These are phyloP conservation scores for Pseudozyma pruni DNA, from an alignment of 1,284 basidiomycete species.

Conservation along the genomic window DNA sequence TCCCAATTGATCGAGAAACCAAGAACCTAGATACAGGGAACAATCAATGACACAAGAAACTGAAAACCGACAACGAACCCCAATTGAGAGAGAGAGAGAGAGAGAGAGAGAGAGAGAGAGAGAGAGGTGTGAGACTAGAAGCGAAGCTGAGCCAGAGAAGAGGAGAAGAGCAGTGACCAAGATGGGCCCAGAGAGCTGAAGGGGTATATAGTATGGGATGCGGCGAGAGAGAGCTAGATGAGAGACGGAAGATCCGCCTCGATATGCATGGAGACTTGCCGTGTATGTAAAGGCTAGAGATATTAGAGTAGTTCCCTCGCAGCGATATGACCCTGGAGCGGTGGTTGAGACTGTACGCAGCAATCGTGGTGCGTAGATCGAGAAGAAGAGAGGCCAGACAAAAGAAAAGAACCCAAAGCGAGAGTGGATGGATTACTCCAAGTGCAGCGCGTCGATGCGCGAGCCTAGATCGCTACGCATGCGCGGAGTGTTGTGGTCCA, in stretches of 20 bases:
- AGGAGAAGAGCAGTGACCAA: slow-evolving; percentile 2
- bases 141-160: too few species aligned
- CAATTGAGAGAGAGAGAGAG: slow-evolving; percentile 5
- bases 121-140: too few species aligned
- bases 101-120: neutral
- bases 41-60: slow-evolving; percentile 7
- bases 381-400: too few species aligned
- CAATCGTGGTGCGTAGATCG: neutral
- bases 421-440: slow-evolving; percentile 13
- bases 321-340: neutral
- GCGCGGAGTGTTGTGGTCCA: slow-evolving; percentile 1
- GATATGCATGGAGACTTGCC: neutral
- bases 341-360: too few species aligned
- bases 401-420: too few species aligned
- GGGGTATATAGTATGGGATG: slow-evolving; percentile 4
- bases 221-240: slow-evolving; percentile 1
- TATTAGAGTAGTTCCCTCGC: neutral
- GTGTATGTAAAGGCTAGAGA: slow-evolving; percentile 3
- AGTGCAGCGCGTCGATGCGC: slow-evolving; percentile 16
- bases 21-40: slow-evolving; percentile 15
- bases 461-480: slow-evolving; percentile 14
- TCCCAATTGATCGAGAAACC: neutral
- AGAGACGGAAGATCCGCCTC: neutral
- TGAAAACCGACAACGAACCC: neutral
- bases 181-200: neutral